Conservation (phyloP, 1,284 basidiomycete genomes). For the Amylostereum areolatum region DNA sequence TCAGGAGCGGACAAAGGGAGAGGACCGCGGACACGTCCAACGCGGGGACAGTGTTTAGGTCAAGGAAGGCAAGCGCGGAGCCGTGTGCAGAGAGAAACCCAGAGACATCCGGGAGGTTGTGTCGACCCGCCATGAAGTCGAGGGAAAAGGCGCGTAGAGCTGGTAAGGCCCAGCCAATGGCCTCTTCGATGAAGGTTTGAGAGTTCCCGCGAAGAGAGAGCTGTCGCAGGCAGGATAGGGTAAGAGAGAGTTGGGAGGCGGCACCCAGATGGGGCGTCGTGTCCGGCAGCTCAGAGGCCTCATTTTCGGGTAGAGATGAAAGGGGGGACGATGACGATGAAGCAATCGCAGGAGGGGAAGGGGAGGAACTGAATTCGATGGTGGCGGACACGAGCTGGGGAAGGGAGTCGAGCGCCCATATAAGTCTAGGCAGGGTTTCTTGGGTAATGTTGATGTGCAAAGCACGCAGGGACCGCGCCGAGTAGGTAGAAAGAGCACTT, state of each 20-base stretch:
- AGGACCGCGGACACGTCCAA: conserved; percentile 53
- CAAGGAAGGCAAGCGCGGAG: conserved; percentile 48
- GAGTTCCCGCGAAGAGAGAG: conserved; percentile 54
- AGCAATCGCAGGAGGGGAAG: conserved; percentile 3
- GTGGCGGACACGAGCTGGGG: conserved; percentile 38
- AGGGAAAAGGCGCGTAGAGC: conserved; percentile 48
- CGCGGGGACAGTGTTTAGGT: conserved; percentile 50
- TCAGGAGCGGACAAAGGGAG: conserved; percentile 54
- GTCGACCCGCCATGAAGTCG: conserved; percentile 36
- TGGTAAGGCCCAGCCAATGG: conserved; percentile 59
- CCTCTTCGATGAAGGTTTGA: conserved; percentile 62
- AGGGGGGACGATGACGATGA: neutral
- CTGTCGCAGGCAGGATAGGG: conserved; percentile 49
- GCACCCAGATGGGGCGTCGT: conserved; percentile 41
- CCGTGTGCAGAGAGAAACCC: conserved; percentile 57
- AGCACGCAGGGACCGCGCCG: conserved; percentile 44
- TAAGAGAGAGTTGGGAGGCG: conserved; percentile 50
- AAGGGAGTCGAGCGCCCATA: conserved; percentile 59
- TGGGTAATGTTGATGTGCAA: conserved; percentile 53
- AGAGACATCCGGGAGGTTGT: conserved; percentile 53
- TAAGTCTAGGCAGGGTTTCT: conserved; percentile 51
- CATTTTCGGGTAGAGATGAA: neutral
- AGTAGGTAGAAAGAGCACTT: conserved; percentile 48
- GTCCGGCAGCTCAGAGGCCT: conserved; percentile 17
- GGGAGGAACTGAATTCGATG: neutral